These are phyloP conservation scores for Globisporangium cystogenes DNA, from an alignment of 352 stramenopile species.

Conservation along the genomic window DNA sequence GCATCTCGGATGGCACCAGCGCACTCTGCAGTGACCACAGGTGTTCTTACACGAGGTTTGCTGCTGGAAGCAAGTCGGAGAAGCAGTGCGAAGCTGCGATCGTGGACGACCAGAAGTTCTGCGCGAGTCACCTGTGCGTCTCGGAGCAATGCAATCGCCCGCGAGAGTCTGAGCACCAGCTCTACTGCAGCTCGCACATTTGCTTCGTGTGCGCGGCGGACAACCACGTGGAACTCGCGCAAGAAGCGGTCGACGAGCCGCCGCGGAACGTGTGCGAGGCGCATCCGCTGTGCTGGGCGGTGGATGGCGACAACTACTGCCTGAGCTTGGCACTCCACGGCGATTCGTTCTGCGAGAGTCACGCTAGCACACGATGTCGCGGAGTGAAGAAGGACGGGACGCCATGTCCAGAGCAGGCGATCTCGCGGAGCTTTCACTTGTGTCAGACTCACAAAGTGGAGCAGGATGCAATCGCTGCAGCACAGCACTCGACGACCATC, in stretches of 20 bases:
- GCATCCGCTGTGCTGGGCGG: slow-evolving; percentile 48
- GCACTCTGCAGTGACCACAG: slow-evolving; percentile 22
- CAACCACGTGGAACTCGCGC: slow-evolving; percentile 9
- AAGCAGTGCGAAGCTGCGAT: slow-evolving; percentile 23
- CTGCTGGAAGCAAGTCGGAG: neutral
- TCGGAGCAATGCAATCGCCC: slow-evolving; percentile 29
- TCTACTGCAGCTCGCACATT: slow-evolving; percentile 42
- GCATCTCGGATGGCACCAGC: slow-evolving; percentile 21
- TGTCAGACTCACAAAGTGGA: slow-evolving; percentile 22
- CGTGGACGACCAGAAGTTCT: slow-evolving; percentile 29
- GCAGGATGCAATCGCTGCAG: neutral
- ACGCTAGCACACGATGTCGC: slow-evolving; percentile 12
- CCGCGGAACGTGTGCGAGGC: slow-evolving; percentile 48
- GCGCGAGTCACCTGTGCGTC: slow-evolving; percentile 35
- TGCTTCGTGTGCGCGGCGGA: slow-evolving; percentile 50
- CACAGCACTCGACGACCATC: neutral
- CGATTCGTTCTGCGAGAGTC: slow-evolving; percentile 37
- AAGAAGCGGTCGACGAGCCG: slow-evolving; percentile 25
- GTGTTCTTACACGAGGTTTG: slow-evolving; percentile 10
- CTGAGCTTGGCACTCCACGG: slow-evolving; percentile 22
- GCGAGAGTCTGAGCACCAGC: slow-evolving; percentile 20
- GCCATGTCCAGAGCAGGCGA: slow-evolving; percentile 26
- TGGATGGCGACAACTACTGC: slow-evolving; percentile 25
- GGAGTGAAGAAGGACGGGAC: slow-evolving; percentile 23
- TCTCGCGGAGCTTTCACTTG: slow-evolving; percentile 23